Evolutionary conservation across 2,329 filamentous ascomycete species (phyloP).

Genomic region (Amauroascus verrucosus): DNA sequence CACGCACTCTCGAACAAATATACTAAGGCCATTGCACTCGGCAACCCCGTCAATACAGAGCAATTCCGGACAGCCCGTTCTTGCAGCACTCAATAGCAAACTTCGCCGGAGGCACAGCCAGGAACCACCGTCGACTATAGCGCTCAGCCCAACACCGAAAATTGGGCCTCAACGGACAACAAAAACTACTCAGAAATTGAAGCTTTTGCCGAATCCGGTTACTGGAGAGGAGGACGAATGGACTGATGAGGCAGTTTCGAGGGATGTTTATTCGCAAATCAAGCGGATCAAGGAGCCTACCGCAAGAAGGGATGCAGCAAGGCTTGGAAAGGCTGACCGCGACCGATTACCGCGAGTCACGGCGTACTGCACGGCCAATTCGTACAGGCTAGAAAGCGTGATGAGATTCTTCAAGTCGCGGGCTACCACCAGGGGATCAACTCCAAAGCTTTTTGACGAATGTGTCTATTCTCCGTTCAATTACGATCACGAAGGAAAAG

Average conservation of each 20-base stretch:
- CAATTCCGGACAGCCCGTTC: conserved; percentile 45
- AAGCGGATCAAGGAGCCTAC: conserved; percentile 95
- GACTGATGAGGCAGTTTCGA: conserved; percentile 75
- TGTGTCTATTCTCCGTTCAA: conserved; percentile 94
- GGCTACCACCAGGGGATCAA: conserved; percentile 63
- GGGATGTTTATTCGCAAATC: conserved; percentile 96
- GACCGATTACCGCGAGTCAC: conserved; percentile 81
- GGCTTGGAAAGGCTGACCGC: conserved; percentile 85
- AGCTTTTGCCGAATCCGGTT: conserved; percentile 87
- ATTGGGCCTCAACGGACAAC: conserved; percentile 91
- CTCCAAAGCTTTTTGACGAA: conserved; percentile 89
- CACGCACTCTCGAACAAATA: conserved; percentile 32
- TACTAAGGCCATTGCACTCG: conserved; percentile 34
- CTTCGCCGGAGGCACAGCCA: conserved; percentile 77
- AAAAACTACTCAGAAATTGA: conserved; percentile 92
- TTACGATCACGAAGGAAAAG: conserved; percentile 50
- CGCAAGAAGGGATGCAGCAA: conserved; percentile 79
- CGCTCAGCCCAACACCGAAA: conserved; percentile 46
- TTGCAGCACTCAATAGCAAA: conserved; percentile 77
- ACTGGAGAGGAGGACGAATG: conserved; percentile 68
- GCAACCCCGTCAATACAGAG: conserved; percentile 29
- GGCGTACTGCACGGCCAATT: conserved; percentile 89
- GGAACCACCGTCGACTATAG: conserved; percentile 43
- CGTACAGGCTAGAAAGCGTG: conserved; percentile 79
- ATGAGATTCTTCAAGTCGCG: conserved; percentile 86